Base-by-base conservation (phyloP, 1,139 yeast genomes). In the Tardiomyces digboiensis region DNA sequence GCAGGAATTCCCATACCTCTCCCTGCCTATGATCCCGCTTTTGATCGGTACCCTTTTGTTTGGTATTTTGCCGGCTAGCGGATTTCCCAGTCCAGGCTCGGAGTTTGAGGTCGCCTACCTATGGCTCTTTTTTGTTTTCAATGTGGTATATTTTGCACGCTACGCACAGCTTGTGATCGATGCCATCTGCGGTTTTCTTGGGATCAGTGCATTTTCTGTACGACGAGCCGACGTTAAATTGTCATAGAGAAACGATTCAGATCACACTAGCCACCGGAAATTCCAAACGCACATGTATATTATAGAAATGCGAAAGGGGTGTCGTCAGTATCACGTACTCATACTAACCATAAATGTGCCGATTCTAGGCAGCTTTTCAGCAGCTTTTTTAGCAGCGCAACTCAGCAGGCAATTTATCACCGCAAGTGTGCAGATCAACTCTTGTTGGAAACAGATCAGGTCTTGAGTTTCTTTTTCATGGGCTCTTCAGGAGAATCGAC, bases 1-100 rank as follows among this genome's bases (percentile, higher is more conserved):
- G 42, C 88, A 81, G 58, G 64, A 66, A 16, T 83, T 80, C 67
- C 93, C 93, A 21, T 56, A 55, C 46, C 60, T 67, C 62, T 63
- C 64, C 22, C 44, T 66, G 29, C 61, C 67, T 16, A 52, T 62
- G 53, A 48, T 64, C 16, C 66, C 70, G 14, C 56, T 67, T 22
- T 48, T 59, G 39, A 46, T 51, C 3, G 72, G 70, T 10, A 57
- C 68, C 7, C 38, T 67, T 13, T 43, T 66, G 19, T 67, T 67
- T 45, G 66, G 64, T 14, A 41, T 57, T 14, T 45, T 59, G 29
- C 66, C 66, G 7, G 52, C 52, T 8, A 38, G 52, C 19, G 64
- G 63, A 2, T 37, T 59, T 18, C 42, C 48, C 38, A 46, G 49
- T 26, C 44, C 52, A 23, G 45, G 55, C 22, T 39, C 52, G 16